Base-by-base conservation (phyloP, 257 asterid species). In the Solanum stenotomum region DNA sequence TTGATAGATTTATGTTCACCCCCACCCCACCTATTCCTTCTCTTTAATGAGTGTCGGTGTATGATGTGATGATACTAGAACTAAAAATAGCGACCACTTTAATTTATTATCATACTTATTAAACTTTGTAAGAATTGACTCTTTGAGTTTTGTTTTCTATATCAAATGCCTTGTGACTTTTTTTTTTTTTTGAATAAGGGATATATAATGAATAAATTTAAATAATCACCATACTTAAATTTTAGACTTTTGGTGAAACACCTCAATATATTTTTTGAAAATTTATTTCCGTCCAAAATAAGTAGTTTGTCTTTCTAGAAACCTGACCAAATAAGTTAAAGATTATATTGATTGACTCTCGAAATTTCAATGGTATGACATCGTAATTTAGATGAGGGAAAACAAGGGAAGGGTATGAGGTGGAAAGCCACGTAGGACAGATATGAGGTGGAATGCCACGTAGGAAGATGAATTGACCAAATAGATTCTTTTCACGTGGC, bases 401-500 rank as follows among this genome's bases (percentile, higher is more conserved):
- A 16, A 52, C 63, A 52, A 6, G 63, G 8, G 11, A 34, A 37
- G 42, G 87, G 37, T 12, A 49, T 90, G 93, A 91, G 22, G 84
- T 91, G 93, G 91, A 89, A 40, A 37, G 88, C 77, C 93, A 90
- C 83, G 90, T 87, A 34, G 87, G 91, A 86, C 23, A 20, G 87
- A 31, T 12, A 70, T 90, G 93, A 91, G 22, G 86, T 91, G 93
- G 91, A 90, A 40, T 33, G 88, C 77, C 93, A 90, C 83, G 89
- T 87, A 34, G 87, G 91, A 87, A 8, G 22, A 42, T 33, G 42
- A 87, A 52, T 33, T 25, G 88, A 87, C 78, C 83, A 87, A 10
- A 88, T 86, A 85, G 89, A 84, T 71, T 23, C 25, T n/a, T 22
- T 84, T 90, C 94, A 92, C 92, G 95, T 92, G 96, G 67, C 77